phyloP scores from a whole-genome alignment of 1,284 basidiomycete species.

The Peniophora sp. region DNA sequence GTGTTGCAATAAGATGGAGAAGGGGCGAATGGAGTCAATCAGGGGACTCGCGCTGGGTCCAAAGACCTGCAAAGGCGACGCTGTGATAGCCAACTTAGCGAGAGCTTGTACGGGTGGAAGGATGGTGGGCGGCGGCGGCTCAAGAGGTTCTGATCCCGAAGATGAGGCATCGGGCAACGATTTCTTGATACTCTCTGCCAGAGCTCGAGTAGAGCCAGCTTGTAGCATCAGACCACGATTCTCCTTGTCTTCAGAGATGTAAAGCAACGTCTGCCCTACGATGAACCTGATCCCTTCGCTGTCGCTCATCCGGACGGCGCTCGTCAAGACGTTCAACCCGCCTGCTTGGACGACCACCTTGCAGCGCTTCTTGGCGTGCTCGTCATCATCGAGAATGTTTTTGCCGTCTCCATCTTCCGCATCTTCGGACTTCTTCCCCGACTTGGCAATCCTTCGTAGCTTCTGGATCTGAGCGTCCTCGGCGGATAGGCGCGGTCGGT shows the following conservation, averaged over 20 bases:
- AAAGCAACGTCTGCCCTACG: constrained; percentile 55
- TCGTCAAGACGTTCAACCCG: constrained; percentile 53
- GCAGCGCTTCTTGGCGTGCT: constrained; percentile 53
- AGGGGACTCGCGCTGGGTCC: constrained; percentile 71
- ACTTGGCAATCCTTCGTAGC: constrained; percentile 64
- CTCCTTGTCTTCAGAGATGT: constrained; percentile 68
- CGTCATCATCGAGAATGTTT: constrained; percentile 48
- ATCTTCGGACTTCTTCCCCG: constrained; percentile 20
- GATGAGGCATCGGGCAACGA: constrained; percentile 20
- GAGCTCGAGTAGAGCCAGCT: constrained; percentile 72
- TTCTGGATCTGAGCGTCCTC: constrained; percentile 79
- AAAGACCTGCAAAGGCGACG: constrained; percentile 85
- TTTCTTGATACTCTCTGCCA: constrained; percentile 53
- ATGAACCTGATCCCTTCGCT: constrained; percentile 45
- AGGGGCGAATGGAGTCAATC: constrained; percentile 75
- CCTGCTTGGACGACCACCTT: constrained; percentile 52
- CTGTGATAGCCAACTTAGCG: constrained; percentile 88
- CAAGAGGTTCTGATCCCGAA: constrained; percentile 16
- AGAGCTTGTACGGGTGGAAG: constrained; percentile 80
- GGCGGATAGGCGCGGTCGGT: constrained; percentile 62
- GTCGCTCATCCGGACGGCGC: constrained; percentile 46
- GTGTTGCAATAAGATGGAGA: constrained; percentile 66
- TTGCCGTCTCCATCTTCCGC: constrained; percentile 19
- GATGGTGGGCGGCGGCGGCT: constrained; percentile 36
- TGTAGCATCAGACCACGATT: constrained; percentile 78